Evolutionary conservation across 1,284 basidiomycete genomes (phyloP).

Genomic region (Apiotrichum mycotoxinovorans): DNA sequence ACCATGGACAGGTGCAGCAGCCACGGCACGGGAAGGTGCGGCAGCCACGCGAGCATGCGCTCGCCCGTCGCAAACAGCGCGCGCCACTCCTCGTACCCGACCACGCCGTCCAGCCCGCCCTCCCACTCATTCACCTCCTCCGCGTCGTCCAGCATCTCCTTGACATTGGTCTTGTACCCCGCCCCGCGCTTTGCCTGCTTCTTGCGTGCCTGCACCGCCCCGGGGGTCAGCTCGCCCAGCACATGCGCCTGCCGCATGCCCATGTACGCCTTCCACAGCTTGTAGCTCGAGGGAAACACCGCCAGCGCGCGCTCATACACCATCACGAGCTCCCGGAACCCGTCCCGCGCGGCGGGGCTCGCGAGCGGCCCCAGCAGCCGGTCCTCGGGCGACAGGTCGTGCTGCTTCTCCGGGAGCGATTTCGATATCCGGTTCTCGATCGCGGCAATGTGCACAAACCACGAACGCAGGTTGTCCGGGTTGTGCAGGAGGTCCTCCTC

Average conservation of each 20-base stretch:
- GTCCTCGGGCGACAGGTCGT: conserved; percentile 39
- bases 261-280: conserved; percentile 92
- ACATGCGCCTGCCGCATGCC: conserved; percentile 79
- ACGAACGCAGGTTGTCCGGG: conserved; percentile 82
- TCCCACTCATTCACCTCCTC: conserved; percentile 85
- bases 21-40: conserved; percentile 84
- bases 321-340: conserved; percentile 77
- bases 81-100: conserved; percentile 95
- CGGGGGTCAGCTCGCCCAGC: conserved; percentile 60
- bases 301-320: conserved; percentile 88
- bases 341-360: conserved; percentile 65
- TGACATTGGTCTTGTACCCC: conserved; percentile 74
- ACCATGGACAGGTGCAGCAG: conserved; percentile 87
- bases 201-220: conserved; percentile 48
- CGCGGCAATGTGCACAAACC: conserved; percentile 81
- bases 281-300: conserved; percentile 85
- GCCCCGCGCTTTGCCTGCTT: conserved; percentile 69
- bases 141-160: conserved; percentile 79
- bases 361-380: conserved; percentile 57
- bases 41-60: conserved; percentile 88
- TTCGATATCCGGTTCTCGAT: conserved; percentile 64
- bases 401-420: conserved; percentile 54
- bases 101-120: conserved; percentile 74
- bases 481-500: conserved; percentile 97
- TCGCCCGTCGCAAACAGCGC: conserved; percentile 83